Conservation (phyloP, 208 protist species). For the Trypanosoma grayi region DNA sequence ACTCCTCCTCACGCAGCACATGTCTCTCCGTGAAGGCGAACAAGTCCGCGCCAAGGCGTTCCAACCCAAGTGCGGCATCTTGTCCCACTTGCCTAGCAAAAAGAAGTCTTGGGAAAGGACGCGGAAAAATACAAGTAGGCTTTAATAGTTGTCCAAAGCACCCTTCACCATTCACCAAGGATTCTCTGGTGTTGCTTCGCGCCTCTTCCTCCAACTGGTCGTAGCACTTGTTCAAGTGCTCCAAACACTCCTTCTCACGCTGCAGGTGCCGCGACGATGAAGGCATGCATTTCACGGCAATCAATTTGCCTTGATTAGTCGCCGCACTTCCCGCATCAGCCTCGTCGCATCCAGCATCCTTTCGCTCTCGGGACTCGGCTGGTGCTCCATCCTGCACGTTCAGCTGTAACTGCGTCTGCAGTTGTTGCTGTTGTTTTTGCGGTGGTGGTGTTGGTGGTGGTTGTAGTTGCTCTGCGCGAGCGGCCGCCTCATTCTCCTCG, state of each 20-base stretch:
- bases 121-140: neutral
- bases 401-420: neutral
- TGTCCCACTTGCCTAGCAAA: conserved; percentile 22
- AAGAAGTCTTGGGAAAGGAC: conserved; percentile 25
- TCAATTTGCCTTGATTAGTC: neutral
- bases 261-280: conserved; percentile 19
- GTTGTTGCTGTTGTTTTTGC: neutral
- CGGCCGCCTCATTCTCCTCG: conserved; percentile 16
- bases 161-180: neutral
- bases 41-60: conserved; percentile 27
- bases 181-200: neutral
- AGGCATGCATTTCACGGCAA: conserved; percentile 24
- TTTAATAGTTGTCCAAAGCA: neutral
- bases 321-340: neutral
- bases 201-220: neutral
- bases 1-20: conserved; percentile 22
- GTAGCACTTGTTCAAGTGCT: conserved; percentile 16
- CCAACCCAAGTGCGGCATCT: conserved; percentile 30
- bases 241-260: conserved; percentile 23
- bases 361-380: neutral
- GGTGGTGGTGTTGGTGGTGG: neutral
- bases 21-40: conserved; percentile 28
- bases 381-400: too few relatives aligned
- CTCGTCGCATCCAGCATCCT: neutral
- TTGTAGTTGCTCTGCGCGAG: neutral